A percentile compares a stretch with the other conserved stretches of the same genome.
Evolutionary conservation across 1,284 basidiomycete genomes (phyloP).

Genomic region (Tilletia horrida): DNA sequence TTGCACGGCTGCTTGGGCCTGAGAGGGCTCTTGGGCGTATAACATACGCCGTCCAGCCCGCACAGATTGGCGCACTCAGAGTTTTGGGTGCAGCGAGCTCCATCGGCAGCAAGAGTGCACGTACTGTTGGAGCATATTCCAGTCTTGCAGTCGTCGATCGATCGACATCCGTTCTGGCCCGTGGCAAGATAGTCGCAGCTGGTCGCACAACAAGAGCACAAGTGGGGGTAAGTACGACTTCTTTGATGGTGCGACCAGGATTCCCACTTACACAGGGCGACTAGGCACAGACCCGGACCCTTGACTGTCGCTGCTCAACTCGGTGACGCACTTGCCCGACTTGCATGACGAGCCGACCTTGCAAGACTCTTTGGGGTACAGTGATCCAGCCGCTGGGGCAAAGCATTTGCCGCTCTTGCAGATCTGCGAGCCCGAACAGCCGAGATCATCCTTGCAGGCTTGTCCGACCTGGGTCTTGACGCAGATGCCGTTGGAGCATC

Average conservation of each 20-base stretch:
- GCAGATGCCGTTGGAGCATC: constrained; percentile 27
- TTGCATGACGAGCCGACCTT: constrained; percentile 26
- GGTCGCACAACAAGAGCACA: constrained; percentile 23
- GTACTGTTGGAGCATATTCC: constrained; percentile 27
- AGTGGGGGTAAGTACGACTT: no score
- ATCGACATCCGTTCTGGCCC: constrained; percentile 28
- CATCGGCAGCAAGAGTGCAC: constrained; percentile 20
- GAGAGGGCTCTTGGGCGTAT: neutral
- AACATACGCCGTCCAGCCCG: neutral
- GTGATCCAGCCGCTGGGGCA: constrained; percentile 9
- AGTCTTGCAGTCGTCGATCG: constrained; percentile 26
- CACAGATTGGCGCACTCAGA: neutral
- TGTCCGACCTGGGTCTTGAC: constrained; percentile 21
- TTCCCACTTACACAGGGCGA: no score
- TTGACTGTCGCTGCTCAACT: constrained; percentile 24
- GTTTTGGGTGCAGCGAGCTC: neutral
- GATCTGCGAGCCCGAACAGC: constrained; percentile 25
- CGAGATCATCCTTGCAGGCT: constrained; percentile 23
- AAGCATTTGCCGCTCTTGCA: constrained; percentile 18
- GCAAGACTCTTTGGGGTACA: constrained; percentile 28
- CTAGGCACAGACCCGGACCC: neutral
- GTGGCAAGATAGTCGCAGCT: constrained; percentile 25
- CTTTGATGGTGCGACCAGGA: no score
- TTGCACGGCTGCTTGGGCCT: constrained; percentile 11
- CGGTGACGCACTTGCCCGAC: constrained; percentile 25